phyloP scores from a whole-genome alignment of 306 rosid species.

The Casuarina equisetifolia region DNA sequence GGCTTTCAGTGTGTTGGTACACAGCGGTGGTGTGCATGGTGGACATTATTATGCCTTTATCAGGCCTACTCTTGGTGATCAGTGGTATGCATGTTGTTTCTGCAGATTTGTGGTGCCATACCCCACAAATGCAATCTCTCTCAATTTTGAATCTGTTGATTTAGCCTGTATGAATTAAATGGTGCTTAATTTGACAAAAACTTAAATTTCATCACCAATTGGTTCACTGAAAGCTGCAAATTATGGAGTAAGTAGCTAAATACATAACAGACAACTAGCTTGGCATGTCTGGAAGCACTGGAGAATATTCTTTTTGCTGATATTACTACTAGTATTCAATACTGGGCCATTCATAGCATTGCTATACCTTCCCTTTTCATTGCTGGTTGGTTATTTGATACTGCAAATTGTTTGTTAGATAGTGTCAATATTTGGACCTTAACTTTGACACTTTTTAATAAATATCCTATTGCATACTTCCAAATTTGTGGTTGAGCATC shows the following conservation, averaged over 20 bases:
- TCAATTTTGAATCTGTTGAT: slow-evolving; percentile 22
- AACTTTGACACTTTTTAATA: background rate
- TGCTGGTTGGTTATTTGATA: too few relatives aligned
- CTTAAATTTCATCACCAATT: background rate
- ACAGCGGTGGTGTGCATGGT: slow-evolving; percentile 99
- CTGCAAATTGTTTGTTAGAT: background rate
- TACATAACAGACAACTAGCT: background rate
- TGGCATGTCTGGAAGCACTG: too few relatives aligned
- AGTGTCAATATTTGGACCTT: background rate
- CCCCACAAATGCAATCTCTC: background rate
- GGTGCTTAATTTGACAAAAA: slow-evolving; percentile 18
- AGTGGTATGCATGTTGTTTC: slow-evolving; percentile 56
- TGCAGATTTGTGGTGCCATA: slow-evolving; percentile 13
- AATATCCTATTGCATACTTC: background rate
- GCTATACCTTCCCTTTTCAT: too few relatives aligned
- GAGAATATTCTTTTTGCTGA: too few relatives aligned
- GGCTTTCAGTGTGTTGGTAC: slow-evolving; percentile 86
- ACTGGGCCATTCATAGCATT: background rate
- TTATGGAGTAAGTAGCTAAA: background rate
- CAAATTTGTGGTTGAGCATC: background rate
- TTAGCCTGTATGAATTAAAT: slow-evolving; percentile 6
- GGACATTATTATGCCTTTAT: slow-evolving; percentile 98
- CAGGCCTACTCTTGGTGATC: slow-evolving; percentile 94
- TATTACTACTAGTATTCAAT: too few relatives aligned
- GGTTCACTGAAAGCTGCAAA: background rate